Conservation (phyloP, 768 basidiomycete species). For the Hemileccinum impolitum region DNA sequence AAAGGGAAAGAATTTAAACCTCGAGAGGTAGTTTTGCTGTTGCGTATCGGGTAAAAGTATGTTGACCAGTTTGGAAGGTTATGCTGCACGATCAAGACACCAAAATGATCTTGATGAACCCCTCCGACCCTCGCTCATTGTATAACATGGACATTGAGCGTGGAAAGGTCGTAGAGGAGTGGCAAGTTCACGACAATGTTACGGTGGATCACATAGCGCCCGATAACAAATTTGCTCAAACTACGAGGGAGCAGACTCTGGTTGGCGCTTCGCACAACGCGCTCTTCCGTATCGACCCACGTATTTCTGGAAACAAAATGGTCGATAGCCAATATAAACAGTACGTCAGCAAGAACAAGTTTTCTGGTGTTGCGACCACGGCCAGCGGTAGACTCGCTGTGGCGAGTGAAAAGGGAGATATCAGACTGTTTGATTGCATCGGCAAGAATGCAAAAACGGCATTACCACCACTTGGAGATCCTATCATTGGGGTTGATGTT, state of each 20-base stretch:
- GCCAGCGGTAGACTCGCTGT: constrained; percentile 84
- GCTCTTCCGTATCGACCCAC: constrained; percentile 96
- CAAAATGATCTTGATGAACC: constrained; percentile 92
- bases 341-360: constrained; percentile 92
- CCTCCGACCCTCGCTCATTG: constrained; percentile 73
- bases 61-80: constrained; percentile 48
- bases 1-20: constrained; percentile 86
- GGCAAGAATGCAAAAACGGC: constrained; percentile 99
- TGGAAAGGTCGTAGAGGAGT: constrained; percentile 97
- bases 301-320: constrained; percentile 86
- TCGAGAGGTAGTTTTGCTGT: constrained; percentile 56
- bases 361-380: constrained; percentile 90
- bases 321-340: constrained; percentile 96
- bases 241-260: constrained; percentile 87
- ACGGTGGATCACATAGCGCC: constrained; percentile 88
- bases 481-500: constrained; percentile 92
- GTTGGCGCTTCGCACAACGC: constrained; percentile 93
- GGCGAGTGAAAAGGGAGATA: constrained; percentile 95
- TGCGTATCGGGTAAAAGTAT: background rate
- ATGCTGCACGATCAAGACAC: constrained; percentile 97
- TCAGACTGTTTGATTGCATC: constrained; percentile 90
- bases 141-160: constrained; percentile 91
- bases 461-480: constrained; percentile 90
- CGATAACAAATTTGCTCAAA: constrained; percentile 92
- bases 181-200: constrained; percentile 93